Percentiles rank a stretch among this genome's conserved stretches.
phyloP scores from a whole-genome alignment of 305 asterid species.

The Solanum hybrid region DNA sequence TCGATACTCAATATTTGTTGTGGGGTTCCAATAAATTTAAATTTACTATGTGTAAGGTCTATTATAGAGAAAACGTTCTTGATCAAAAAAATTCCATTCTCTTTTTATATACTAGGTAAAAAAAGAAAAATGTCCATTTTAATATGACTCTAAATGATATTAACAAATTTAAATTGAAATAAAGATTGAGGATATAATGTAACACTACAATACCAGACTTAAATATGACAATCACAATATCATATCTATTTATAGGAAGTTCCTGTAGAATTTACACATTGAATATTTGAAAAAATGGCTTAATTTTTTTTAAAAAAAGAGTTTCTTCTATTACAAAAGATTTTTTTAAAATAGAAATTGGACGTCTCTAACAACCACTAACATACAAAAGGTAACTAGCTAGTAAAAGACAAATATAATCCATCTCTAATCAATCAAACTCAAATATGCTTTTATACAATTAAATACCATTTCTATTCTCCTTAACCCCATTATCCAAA shows the following conservation, averaged over 20 bases:
- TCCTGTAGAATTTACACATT: not conserved
- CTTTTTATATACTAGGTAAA: too few relatives aligned
- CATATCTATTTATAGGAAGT: not conserved
- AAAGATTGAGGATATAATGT: not conserved
- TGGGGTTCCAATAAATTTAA: not conserved
- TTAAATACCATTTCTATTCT: slow-evolving; percentile 1
- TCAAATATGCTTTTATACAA: not conserved
- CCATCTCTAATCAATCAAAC: not conserved
- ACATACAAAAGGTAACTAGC: slow-evolving; percentile 5
- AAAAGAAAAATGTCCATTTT: not conserved
- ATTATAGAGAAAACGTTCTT: not conserved
- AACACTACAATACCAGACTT: not conserved
- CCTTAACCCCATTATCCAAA: slow-evolving; percentile 4
- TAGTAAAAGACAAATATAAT: not conserved
- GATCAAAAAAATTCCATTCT: not conserved
- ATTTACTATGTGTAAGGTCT: not conserved
- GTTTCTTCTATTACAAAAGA: not conserved
- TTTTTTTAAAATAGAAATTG: not conserved
- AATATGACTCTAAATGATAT: not conserved
- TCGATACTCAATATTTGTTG: not conserved
- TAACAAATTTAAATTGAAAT: not conserved
- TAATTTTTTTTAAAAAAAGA: not conserved
- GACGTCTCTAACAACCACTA: not conserved
- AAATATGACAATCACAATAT: not conserved
- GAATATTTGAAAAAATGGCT: not conserved